These are phyloP conservation scores for Prunus salicina DNA, from an alignment of 306 rosid species.

Conservation along the genomic window DNA sequence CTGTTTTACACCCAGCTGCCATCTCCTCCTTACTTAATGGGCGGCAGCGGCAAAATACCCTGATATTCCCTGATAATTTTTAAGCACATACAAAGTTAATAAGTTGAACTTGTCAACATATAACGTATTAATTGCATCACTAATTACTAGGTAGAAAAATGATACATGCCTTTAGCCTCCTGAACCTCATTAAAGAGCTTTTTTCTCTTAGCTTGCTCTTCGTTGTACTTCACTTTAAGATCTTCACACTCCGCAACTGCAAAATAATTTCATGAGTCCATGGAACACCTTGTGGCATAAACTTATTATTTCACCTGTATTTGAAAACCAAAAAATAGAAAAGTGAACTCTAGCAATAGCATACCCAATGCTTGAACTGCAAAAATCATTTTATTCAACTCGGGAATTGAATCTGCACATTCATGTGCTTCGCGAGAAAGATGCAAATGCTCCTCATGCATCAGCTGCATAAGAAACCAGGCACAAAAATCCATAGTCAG, in stretches of 20 bases:
- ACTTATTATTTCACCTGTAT: neutral
- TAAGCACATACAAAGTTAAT: neutral
- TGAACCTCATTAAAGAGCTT: constrained; percentile 86
- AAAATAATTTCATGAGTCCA: constrained; percentile 24
- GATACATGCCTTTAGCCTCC: constrained; percentile 74
- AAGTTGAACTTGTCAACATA: constrained; percentile 8
- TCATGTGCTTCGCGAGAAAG: constrained; percentile 77
- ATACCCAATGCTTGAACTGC: constrained; percentile 80
- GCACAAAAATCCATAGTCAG: neutral
- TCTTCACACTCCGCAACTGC: constrained; percentile 89
- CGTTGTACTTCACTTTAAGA: constrained; percentile 70
- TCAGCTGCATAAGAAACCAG: constrained; percentile 54
- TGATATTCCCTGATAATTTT: constrained; percentile 61
- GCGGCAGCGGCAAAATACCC: constrained; percentile 92
- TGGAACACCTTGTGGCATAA: constrained; percentile 7
- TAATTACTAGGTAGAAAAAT: neutral
- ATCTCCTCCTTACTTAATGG: constrained; percentile 69
- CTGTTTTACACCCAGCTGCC: constrained; percentile 51
- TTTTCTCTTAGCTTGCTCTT: constrained; percentile 74
- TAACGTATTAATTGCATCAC: neutral
- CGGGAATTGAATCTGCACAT: constrained; percentile 84
- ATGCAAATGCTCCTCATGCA: constrained; percentile 57
- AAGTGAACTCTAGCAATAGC: constrained; percentile 19
- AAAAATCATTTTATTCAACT: constrained; percentile 73
- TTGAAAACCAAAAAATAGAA: constrained; percentile 1